Percentiles rank a stretch among this genome's conserved stretches.
These are phyloP conservation scores for Astragalus glycyphyllos DNA, from an alignment of 306 rosid genomes.

Conservation along the genomic window DNA sequence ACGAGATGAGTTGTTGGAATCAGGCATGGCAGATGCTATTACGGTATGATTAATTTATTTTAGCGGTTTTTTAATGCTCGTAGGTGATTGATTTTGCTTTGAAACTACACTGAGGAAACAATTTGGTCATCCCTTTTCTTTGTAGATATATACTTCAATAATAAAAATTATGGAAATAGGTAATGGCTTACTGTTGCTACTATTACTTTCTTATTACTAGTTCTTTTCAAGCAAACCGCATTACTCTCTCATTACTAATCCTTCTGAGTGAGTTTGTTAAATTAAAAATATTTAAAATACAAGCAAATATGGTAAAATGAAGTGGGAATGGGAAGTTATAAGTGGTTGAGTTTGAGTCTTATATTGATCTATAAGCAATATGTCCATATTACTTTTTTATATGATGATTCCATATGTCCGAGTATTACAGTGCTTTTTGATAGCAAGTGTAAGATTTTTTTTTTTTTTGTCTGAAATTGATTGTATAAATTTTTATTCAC, in stretches of 20 bases:
- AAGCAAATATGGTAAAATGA: too few relatives aligned
- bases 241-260: constrained; percentile 13
- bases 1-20: constrained; percentile 89
- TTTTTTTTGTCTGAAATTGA: background rate
- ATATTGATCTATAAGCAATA: too few relatives aligned
- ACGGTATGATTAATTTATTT: constrained; percentile 61
- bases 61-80: constrained; percentile 24
- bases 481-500: background rate
- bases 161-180: background rate
- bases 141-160: too few relatives aligned
- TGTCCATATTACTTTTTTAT: too few relatives aligned
- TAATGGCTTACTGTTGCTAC: constrained; percentile 11
- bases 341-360: too few relatives aligned
- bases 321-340: too few relatives aligned
- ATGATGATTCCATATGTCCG: too few relatives aligned
- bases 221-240: background rate
- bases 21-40: constrained; percentile 94
- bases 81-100: constrained; percentile 23
- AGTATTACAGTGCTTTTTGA: constrained; percentile 1
- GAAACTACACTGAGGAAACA: background rate
- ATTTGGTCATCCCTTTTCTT: background rate
- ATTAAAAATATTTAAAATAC: too few relatives aligned
- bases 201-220: constrained; percentile 10
- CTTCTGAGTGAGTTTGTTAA: background rate
- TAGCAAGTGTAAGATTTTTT: background rate